These are phyloP conservation scores for Sequoiadendron giganteum DNA, from an alignment of 75 land plant genomes.

Conservation along the genomic window DNA sequence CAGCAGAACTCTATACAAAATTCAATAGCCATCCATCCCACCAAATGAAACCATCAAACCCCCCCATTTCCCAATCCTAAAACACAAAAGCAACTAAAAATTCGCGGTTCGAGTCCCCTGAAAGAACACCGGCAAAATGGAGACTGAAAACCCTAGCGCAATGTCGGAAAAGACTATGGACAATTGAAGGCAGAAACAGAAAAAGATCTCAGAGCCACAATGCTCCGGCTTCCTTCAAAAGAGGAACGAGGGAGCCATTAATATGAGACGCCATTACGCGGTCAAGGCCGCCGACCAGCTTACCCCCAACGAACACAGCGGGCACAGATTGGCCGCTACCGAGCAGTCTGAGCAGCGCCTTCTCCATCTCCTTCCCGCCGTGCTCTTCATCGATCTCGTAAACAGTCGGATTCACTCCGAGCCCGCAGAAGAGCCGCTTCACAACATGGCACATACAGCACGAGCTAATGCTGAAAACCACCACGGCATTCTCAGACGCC, in stretches of 20 bases:
- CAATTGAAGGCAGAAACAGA: neutral
- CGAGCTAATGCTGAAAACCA: conserved; percentile 54
- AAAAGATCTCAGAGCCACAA: conserved; percentile 63
- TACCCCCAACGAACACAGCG: conserved; percentile 80
- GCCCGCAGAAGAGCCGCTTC: conserved; percentile 48
- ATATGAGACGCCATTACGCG: conserved; percentile 76
- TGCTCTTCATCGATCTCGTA: conserved; percentile 65
- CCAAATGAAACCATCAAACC: neutral
- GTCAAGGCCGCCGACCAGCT: conserved; percentile 73
- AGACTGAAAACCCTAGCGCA: neutral
- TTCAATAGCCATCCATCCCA: neutral
- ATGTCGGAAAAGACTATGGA: neutral
- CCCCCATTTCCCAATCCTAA: neutral
- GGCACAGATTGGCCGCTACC: conserved; percentile 50
- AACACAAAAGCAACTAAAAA: neutral
- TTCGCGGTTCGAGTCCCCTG: neutral
- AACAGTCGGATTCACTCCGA: conserved; percentile 70
- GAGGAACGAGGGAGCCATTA: conserved; percentile 69
- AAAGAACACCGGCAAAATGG: neutral
- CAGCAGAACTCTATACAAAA: neutral
- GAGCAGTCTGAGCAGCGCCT: conserved; percentile 44
- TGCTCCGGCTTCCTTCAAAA: conserved; percentile 83
- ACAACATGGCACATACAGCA: conserved; percentile 84
- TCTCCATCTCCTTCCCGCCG: conserved; percentile 49
- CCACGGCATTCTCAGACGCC: conserved; percentile 67